Evolutionary conservation across 345 rosid species (phyloP).

Genomic region (Arabidopsis arenosa): DNA sequence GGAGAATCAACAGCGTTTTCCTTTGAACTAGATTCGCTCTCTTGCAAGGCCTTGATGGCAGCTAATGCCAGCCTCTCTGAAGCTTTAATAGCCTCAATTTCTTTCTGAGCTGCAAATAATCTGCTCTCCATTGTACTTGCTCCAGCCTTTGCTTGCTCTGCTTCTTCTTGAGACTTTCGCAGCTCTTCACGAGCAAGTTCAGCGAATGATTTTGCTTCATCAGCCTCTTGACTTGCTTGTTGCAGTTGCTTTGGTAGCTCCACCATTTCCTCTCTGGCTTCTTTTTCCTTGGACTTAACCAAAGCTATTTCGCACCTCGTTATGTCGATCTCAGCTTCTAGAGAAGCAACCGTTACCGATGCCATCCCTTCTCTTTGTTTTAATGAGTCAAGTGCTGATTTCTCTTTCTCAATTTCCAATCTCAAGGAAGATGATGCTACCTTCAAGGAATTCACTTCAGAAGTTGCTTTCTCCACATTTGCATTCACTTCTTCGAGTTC

Average conservation of each 20-base stretch:
- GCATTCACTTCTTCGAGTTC: conserved; percentile 83
- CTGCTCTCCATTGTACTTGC: conserved; percentile 74
- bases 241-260: conserved; percentile 80
- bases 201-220: conserved; percentile 74
- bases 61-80: conserved; percentile 85
- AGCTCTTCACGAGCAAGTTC: conserved; percentile 76
- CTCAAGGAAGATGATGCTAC: conserved; percentile 68
- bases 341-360: conserved; percentile 70
- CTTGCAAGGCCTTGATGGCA: conserved; percentile 86
- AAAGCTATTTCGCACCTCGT: conserved; percentile 62
- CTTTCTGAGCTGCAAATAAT: conserved; percentile 75
- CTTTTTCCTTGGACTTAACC: conserved; percentile 68
- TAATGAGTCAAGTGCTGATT: conserved; percentile 58
- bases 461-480: conserved; percentile 75
- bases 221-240: conserved; percentile 75
- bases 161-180: conserved; percentile 73
- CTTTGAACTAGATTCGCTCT: conserved; percentile 65
- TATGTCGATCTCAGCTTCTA: conserved; percentile 76
- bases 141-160: conserved; percentile 82
- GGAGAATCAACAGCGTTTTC: conserved; percentile 51
- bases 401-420: conserved; percentile 73
- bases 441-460: conserved; percentile 74
- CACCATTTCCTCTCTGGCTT: conserved; percentile 61
- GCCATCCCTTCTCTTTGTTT: conserved; percentile 89
- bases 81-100: conserved; percentile 85